phyloP scores from a whole-genome alignment of 2,329 filamentous ascomycete species.

The Pyrenochaeta sp. region DNA sequence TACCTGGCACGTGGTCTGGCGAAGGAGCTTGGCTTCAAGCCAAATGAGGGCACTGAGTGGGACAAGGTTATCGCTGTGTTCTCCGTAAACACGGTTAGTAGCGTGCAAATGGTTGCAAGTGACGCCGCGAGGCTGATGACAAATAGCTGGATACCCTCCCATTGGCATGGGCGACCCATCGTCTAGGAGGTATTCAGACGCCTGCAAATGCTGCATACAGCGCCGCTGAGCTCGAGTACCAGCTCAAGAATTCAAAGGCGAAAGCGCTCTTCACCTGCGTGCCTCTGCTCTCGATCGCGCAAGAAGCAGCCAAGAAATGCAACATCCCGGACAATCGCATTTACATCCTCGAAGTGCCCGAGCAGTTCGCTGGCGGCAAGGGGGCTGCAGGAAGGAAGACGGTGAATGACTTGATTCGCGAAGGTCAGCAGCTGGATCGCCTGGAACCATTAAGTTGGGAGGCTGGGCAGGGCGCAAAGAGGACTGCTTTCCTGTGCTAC shows the following conservation, averaged over 20 bases:
- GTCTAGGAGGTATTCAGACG: slow-evolving; percentile 75
- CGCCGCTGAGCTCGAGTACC: slow-evolving; percentile 72
- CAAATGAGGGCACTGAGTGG: slow-evolving; percentile 77
- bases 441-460: slow-evolving; percentile 66
- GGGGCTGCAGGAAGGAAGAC: slow-evolving; percentile 66
- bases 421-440: slow-evolving; percentile 63
- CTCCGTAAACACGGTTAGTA: slow-evolving; percentile 76
- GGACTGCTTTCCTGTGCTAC: slow-evolving; percentile 79
- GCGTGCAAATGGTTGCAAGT: background rate
- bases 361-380: slow-evolving; percentile 58
- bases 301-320: slow-evolving; percentile 68
- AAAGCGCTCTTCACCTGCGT: slow-evolving; percentile 76
- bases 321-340: slow-evolving; percentile 70
- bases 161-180: slow-evolving; percentile 75
- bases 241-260: slow-evolving; percentile 72
- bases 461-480: slow-evolving; percentile 70
- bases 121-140: slow-evolving; percentile 20
- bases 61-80: slow-evolving; percentile 81
- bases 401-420: slow-evolving; percentile 69
- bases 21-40: slow-evolving; percentile 74
- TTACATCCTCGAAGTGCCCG: slow-evolving; percentile 73
- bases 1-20: slow-evolving; percentile 71
- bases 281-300: slow-evolving; percentile 69
- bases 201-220: slow-evolving; percentile 80
- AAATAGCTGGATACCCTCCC: slow-evolving; percentile 75